These are phyloP conservation scores for Calocybe gangraenosa DNA, from an alignment of 768 basidiomycete genomes.

Conservation along the genomic window DNA sequence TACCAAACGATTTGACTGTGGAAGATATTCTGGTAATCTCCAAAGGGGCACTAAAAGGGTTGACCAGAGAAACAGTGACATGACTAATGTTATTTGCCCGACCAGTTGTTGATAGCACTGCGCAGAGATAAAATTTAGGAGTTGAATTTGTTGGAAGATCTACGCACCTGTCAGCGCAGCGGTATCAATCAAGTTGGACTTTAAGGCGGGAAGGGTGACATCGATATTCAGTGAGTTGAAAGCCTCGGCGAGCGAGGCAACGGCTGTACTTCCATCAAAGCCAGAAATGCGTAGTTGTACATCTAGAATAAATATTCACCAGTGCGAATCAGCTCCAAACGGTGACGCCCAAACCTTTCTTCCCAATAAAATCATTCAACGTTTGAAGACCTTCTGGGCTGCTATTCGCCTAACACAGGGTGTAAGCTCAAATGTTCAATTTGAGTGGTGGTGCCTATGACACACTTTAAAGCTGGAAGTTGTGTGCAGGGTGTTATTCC, in stretches of 20 bases:
- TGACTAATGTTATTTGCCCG: slow-evolving; percentile 58
- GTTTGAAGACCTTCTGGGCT: slow-evolving; percentile 58
- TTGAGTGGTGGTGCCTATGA: slow-evolving; percentile 17
- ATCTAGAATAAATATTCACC: slow-evolving; percentile 30
- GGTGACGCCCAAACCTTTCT: slow-evolving; percentile 35
- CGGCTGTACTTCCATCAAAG: slow-evolving; percentile 53
- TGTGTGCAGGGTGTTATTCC: slow-evolving; percentile 53
- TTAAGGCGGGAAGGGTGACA: slow-evolving; percentile 56
- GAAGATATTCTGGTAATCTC: slow-evolving; percentile 55
- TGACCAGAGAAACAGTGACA: slow-evolving; percentile 55
- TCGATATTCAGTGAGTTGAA: slow-evolving; percentile 56
- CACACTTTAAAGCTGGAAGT: slow-evolving; percentile 48
- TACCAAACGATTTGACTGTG: slow-evolving; percentile 57
- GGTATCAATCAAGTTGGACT: slow-evolving; percentile 48
- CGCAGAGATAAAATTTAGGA: neutral
- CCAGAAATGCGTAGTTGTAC: slow-evolving; percentile 55
- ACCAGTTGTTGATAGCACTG: slow-evolving; percentile 65
- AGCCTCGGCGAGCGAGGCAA: slow-evolving; percentile 55
- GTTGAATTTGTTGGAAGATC: neutral
- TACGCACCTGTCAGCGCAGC: slow-evolving; percentile 55
- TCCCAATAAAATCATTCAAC: slow-evolving; percentile 63
- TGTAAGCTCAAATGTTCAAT: neutral
- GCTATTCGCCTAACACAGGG: slow-evolving; percentile 45
- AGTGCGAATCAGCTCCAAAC: neutral
- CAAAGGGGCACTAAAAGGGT: slow-evolving; percentile 64